A percentile compares a stretch with the other conserved stretches of the same genome.
Conservation (phyloP, 2,329 filamentous ascomycete species). For the Colletotrichum falcatum region DNA sequence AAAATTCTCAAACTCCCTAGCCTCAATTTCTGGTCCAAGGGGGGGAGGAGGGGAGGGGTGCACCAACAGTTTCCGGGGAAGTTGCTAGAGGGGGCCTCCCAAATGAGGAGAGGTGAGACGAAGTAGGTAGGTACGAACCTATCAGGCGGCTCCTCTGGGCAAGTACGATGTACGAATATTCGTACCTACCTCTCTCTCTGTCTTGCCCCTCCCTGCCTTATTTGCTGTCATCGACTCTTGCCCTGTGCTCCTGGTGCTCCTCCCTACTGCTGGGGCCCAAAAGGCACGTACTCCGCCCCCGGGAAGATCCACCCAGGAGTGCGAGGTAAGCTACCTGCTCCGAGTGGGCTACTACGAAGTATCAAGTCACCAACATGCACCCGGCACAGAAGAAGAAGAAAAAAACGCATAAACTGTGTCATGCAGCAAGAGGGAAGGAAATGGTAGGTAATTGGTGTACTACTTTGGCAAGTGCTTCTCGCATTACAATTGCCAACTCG, state of each 20-base stretch:
- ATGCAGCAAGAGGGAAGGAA: background rate
- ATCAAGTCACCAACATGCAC: background rate
- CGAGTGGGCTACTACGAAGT: too few species aligned
- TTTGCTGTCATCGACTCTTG: background rate
- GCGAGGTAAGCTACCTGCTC: too few species aligned
- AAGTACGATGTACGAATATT: background rate
- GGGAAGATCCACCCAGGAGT: too few species aligned
- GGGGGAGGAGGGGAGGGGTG: constrained; percentile 8
- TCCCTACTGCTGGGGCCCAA: background rate
- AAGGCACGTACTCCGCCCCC: too few species aligned
- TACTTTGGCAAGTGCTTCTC: background rate
- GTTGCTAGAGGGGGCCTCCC: constrained; percentile 5
- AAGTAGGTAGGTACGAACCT: background rate
- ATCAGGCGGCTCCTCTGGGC: constrained; percentile 8
- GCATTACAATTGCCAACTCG: background rate
- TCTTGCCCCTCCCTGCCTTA: background rate
- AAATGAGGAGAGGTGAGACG: background rate
- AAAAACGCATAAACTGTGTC: background rate
- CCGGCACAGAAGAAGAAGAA: background rate
- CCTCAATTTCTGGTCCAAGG: constrained; percentile 14
- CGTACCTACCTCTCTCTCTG: background rate
- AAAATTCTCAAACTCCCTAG: constrained; percentile 36
- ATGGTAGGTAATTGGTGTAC: background rate
- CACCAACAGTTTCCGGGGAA: constrained; percentile 35
- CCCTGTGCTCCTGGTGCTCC: background rate